Percentiles rank a stretch among this genome's conserved stretches.
Conservation (phyloP, 495 filamentous ascomycete species). For the Staphylotrichum tortipilum region DNA sequence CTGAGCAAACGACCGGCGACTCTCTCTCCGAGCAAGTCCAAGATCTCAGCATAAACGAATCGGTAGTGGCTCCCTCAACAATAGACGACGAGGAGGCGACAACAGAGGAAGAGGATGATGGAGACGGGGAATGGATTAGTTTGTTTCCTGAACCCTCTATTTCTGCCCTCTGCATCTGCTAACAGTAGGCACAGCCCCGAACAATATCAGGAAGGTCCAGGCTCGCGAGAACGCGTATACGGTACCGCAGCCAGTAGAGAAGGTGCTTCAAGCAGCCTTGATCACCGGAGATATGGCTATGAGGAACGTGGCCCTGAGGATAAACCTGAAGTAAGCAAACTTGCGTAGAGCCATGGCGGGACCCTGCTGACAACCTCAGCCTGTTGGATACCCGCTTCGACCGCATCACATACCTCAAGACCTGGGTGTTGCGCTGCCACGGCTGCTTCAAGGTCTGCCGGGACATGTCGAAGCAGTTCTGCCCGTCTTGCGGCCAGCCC, state of each 20-base stretch:
- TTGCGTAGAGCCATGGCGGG: no score
- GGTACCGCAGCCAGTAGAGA: conserved; percentile 41
- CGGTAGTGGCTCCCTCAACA: conserved; percentile 28
- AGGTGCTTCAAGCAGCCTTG: conserved; percentile 69
- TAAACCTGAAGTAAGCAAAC: conserved; percentile 73
- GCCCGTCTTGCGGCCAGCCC: conserved; percentile 77
- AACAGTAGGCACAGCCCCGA: conserved; percentile 43
- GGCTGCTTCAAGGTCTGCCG: conserved; percentile 83
- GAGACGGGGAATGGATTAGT: conserved; percentile 63
- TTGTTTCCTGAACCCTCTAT: background rate
- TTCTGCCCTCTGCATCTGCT: background rate
- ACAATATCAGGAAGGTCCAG: conserved; percentile 80
- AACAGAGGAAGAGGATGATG: conserved; percentile 19
- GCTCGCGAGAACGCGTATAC: conserved; percentile 48
- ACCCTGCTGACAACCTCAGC: conserved; percentile 17
- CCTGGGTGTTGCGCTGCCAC: conserved; percentile 87
- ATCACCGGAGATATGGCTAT: conserved; percentile 94
- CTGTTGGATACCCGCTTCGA: conserved; percentile 70
- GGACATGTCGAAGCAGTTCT: conserved; percentile 87
- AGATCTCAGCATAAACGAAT: conserved; percentile 4
- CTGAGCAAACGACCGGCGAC: conserved; percentile 54
- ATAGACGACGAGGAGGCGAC: conserved; percentile 55
- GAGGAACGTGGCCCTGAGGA: conserved; percentile 89
- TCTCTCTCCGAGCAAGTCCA: conserved; percentile 9
- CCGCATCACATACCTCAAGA: conserved; percentile 70